Percentiles rank a stretch among this genome's conserved stretches.
phyloP scores from a whole-genome alignment of 352 stramenopile species.

The Phytophthora chlamydospora region DNA sequence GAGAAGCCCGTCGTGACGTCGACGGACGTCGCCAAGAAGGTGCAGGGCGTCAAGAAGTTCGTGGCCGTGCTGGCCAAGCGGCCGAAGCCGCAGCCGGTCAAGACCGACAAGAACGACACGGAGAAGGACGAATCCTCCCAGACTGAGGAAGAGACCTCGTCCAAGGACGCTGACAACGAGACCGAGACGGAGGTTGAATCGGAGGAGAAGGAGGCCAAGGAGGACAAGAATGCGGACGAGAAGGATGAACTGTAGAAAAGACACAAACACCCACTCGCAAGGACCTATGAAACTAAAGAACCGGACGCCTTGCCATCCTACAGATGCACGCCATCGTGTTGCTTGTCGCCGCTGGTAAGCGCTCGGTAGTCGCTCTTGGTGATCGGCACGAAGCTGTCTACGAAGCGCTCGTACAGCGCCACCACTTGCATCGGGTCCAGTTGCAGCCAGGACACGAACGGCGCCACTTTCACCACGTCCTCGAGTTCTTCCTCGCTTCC shows the following conservation, averaged over 20 bases:
- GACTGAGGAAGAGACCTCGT: slow-evolving; percentile 33
- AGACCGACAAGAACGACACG: slow-evolving; percentile 50
- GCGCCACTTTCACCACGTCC: slow-evolving; percentile 30
- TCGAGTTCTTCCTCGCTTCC: slow-evolving; percentile 17
- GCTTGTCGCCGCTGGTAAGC: slow-evolving; percentile 10
- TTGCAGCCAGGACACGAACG: slow-evolving; percentile 40
- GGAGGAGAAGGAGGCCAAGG: slow-evolving; percentile 27
- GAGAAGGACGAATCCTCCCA: slow-evolving; percentile 40
- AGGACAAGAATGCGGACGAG: slow-evolving; percentile 35
- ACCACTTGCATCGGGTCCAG: slow-evolving; percentile 43
- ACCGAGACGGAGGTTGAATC: slow-evolving; percentile 29
- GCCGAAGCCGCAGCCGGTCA: slow-evolving; percentile 62
- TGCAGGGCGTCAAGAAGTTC: slow-evolving; percentile 87
- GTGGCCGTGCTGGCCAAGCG: slow-evolving; percentile 84
- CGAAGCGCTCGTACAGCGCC: slow-evolving; percentile 40
- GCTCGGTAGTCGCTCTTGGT: slow-evolving; percentile 40
- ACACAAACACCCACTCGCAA: slow-evolving; percentile 22
- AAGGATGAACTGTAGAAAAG: slow-evolving; percentile 70
- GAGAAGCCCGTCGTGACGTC: slow-evolving; percentile 87
- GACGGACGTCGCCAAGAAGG: slow-evolving; percentile 85
- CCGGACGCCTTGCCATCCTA: slow-evolving; percentile 24
- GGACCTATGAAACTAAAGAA: slow-evolving; percentile 36
- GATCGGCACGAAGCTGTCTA: slow-evolving; percentile 52
- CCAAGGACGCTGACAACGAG: slow-evolving; percentile 32
- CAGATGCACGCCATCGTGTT: slow-evolving; percentile 6